Evolutionary conservation across 257 asterid genomes (phyloP), one percentile per base, ranked within the genome.

Genomic region (Haberlea rhodopensis): DNA sequence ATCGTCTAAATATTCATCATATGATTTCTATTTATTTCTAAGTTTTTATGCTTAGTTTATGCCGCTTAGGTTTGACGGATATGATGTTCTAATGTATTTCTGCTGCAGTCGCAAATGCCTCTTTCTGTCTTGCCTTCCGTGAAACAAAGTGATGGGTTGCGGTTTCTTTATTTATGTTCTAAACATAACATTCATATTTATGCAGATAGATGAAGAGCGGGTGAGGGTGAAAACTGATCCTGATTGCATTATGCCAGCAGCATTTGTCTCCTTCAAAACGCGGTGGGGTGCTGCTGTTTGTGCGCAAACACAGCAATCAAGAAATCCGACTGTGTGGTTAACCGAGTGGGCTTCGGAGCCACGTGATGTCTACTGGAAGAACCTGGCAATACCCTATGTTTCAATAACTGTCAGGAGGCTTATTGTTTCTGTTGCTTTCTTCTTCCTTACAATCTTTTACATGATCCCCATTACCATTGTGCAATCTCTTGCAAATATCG

Each of bases 301-400:
- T 71, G 97, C 97, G 25, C 97, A 90, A 78, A 90, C 97, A 54
- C 88, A 83, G 62, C 96, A 86, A 76, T 77, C 95, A 19, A 80
- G 91, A 81, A 84, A 90, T 59, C 97, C 97, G 1, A 90, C 97
- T 22, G 15, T 78, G 71, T 90, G 97, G 97, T 71, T 90, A 65
- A 90, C 97, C 16, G 96, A 84, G 65, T 90, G 97, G 97, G 96
- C 96, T 46, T 64, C 97, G 24, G 97, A 90, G 77, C 97, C 97
- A 21, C 91, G 95, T 31, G 97, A 90, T 29, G 80, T 90, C 54
- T 90, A 76, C 65, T 90, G 97, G 97, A 69, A 75, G 56, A 90
- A 88, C 71, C 81, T 90, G 63, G 95, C 97, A 57, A 88, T 90
- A 67, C 97, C 97, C 29, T 90, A 84, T 79, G 94, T 90, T 70